Conservation (phyloP, 2,329 filamentous ascomycete genomes). For the Diplodia scrobiculata region DNA sequence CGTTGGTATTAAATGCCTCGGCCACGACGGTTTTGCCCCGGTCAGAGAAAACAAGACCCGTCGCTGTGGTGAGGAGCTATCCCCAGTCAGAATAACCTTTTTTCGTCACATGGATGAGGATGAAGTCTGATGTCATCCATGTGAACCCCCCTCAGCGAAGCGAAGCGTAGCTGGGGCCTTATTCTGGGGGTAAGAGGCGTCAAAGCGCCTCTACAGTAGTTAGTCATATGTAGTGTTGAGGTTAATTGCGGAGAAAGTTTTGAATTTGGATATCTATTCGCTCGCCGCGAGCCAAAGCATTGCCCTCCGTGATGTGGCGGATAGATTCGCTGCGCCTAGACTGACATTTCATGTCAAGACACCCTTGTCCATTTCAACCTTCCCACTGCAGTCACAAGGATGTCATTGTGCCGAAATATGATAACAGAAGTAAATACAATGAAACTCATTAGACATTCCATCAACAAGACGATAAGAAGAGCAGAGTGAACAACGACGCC, state of each 20-base stretch:
- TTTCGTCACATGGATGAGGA: no score
- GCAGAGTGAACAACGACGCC: neutral
- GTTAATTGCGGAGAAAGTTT: no score
- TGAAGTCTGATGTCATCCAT: no score
- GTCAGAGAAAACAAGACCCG: neutral
- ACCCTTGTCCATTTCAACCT: neutral
- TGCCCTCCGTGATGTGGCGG: neutral
- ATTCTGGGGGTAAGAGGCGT: no score
- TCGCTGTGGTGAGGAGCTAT: neutral
- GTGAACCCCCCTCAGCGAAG: no score
- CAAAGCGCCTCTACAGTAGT: no score
- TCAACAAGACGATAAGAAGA: slow-evolving; percentile 15
- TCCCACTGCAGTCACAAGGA: neutral
- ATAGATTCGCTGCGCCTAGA: no score
- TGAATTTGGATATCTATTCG: no score
- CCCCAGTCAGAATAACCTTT: neutral
- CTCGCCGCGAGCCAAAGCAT: neutral
- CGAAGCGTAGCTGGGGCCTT: no score
- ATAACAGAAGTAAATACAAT: slow-evolving; percentile 4
- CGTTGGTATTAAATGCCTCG: neutral
- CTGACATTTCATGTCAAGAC: no score
- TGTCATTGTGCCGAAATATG: neutral
- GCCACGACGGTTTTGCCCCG: neutral
- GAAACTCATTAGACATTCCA: slow-evolving; percentile 16
- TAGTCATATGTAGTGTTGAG: no score